Conservation (phyloP, 306 rosid species). For the Pyrus betulifolia region DNA sequence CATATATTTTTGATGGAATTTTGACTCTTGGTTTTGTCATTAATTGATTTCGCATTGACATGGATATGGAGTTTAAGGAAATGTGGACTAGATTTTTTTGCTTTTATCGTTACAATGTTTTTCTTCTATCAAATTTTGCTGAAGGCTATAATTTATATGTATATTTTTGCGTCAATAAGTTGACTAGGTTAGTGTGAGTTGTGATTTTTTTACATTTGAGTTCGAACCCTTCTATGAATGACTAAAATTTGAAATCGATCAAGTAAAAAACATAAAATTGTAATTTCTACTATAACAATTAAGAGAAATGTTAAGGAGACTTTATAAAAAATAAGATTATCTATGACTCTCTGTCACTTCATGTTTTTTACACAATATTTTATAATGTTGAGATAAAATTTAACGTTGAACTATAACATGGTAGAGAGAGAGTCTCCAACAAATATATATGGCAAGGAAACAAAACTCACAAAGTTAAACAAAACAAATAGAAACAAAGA, state of each 20-base stretch:
- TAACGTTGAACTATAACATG: no score
- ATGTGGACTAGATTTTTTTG: not conserved
- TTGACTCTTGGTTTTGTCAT: not conserved
- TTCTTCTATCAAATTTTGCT: not conserved
- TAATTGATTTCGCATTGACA: not conserved
- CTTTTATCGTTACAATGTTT: not conserved
- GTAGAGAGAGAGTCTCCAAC: no score
- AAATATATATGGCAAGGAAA: not conserved
- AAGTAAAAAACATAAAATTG: not conserved
- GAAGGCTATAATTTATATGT: not conserved
- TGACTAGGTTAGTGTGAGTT: no score
- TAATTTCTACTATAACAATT: not conserved
- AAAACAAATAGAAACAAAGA: not conserved
- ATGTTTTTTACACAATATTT: no score
- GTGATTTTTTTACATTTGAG: not conserved
- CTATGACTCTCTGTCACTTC: rapidly evolving
- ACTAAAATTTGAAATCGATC: no score
- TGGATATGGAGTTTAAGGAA: not conserved
- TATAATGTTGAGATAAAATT: no score
- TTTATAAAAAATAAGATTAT: no score
- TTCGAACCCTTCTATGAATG: no score
- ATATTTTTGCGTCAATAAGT: no score
- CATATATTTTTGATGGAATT: not conserved
- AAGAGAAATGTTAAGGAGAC: no score
- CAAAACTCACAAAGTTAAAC: not conserved